Evolutionary conservation across 208 protist species (phyloP).

Genomic region (Trypanosoma boissoni): DNA sequence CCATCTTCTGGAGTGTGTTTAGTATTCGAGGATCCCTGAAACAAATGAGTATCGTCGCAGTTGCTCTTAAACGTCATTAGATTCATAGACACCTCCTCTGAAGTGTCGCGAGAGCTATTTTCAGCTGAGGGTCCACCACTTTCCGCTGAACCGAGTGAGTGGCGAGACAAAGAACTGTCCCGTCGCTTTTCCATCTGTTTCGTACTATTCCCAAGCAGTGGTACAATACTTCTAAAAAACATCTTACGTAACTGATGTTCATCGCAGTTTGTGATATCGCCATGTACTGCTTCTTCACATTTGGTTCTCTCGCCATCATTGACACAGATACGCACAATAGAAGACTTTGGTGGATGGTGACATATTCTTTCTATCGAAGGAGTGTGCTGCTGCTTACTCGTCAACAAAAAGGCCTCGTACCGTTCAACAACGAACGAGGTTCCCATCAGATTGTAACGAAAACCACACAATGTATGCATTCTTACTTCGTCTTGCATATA

Average conservation of each 20-base stretch:
- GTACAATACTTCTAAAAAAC: constrained; percentile 42
- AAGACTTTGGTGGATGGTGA: constrained; percentile 10
- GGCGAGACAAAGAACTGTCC: background rate
- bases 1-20: no score
- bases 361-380: constrained; percentile 1
- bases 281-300: constrained; percentile 14
- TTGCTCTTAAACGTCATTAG: no score
- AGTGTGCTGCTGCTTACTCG: constrained; percentile 8
- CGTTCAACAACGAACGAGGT: constrained; percentile 43
- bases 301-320: constrained; percentile 15
- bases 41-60: no score
- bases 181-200: constrained; percentile 31
- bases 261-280: constrained; percentile 29
- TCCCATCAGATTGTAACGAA: constrained; percentile 42
- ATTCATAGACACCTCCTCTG: no score
- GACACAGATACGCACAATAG: constrained; percentile 22
- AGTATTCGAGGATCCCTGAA: no score
- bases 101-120: no score
- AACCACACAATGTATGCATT: constrained; percentile 18
- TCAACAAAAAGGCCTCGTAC: constrained; percentile 22
- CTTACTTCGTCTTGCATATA: background rate
- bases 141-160: constrained; percentile 13
- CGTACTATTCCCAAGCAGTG: constrained; percentile 32
- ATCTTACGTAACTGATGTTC: constrained; percentile 30
- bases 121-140: constrained; percentile 10